phyloP scores from a whole-genome alignment of 805 yeast genomes.

The Yarrowia deformans region DNA sequence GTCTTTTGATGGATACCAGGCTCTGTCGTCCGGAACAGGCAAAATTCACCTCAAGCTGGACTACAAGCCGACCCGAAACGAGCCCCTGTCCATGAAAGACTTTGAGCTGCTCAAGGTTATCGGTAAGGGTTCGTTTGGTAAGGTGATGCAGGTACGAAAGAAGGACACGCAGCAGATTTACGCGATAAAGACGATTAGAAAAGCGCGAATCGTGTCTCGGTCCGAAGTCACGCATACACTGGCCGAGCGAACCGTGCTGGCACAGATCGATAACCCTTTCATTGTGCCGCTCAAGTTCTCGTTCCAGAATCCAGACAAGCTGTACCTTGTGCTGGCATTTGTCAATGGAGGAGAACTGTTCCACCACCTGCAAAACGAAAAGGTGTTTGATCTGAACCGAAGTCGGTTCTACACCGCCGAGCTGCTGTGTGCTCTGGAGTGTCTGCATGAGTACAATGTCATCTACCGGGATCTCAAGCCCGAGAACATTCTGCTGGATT shows the following conservation, averaged over 20 bases:
- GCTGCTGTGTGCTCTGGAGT: conserved; percentile 88
- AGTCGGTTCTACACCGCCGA: conserved; percentile 95
- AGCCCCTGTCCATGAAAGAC: conserved; percentile 81
- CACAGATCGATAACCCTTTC: conserved; percentile 91
- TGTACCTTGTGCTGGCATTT: conserved; percentile 87
- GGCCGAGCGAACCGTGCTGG: conserved; percentile 94
- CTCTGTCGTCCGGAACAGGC: conserved; percentile 48
- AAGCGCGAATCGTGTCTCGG: conserved; percentile 91
- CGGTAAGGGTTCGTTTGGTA: conserved; percentile 98
- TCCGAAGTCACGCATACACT: conserved; percentile 95
- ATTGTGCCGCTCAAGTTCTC: conserved; percentile 95
- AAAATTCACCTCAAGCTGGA: conserved; percentile 63
- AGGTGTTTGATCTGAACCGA: conserved; percentile 85
- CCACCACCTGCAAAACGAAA: conserved; percentile 90
- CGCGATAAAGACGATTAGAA: conserved; percentile 91
- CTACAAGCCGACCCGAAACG: conserved; percentile 68
- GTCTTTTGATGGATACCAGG: conserved; percentile 43
- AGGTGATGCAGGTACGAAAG: conserved; percentile 98
- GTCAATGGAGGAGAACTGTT: conserved; percentile 97
- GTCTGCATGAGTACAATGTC: conserved; percentile 87
- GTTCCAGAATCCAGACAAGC: conserved; percentile 95
- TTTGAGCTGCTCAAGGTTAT: conserved; percentile 93
- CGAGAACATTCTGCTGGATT: conserved; percentile 90
- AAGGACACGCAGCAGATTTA: conserved; percentile 94
- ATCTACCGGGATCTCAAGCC: conserved; percentile 96